A percentile compares a stretch with the other conserved stretches of the same genome.
Conservation (phyloP, 116 monocot genomes). For the Trichopus zeylanicus region DNA sequence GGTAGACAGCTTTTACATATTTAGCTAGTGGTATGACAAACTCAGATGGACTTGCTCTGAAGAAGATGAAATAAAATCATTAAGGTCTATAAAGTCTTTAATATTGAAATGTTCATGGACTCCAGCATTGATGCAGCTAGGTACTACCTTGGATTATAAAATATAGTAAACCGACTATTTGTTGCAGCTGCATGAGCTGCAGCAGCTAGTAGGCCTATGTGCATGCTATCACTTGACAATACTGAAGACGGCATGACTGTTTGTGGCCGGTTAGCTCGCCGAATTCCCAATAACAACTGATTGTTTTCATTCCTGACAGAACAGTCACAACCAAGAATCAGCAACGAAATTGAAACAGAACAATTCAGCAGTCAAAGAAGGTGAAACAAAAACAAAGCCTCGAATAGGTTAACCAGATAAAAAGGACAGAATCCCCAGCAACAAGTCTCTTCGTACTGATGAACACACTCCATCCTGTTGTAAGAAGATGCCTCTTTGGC, state of each 20-base stretch:
- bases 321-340: background rate
- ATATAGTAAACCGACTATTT: constrained; percentile 88
- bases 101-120: background rate
- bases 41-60: constrained; percentile 58
- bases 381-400: background rate
- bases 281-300: constrained; percentile 31
- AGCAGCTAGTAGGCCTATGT: constrained; percentile 96
- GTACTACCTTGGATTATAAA: constrained; percentile 59
- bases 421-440: constrained; percentile 53
- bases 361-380: too few relatives aligned
- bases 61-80: constrained; percentile 3
- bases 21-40: constrained; percentile 57
- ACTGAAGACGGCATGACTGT: constrained; percentile 79
- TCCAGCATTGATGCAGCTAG: background rate
- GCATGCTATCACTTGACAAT: constrained; percentile 97
- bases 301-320: constrained; percentile 33
- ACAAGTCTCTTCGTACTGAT: constrained; percentile 47
- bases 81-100: background rate
- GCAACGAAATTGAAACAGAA: background rate
- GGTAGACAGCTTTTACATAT: constrained; percentile 59
- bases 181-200: constrained; percentile 97
- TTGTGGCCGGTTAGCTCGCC: constrained; percentile 34
- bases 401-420: constrained; percentile 30
- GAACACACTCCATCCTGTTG: constrained; percentile 58
- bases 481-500: constrained; percentile 56